Percentiles rank a stretch among this genome's conserved stretches.
These are phyloP conservation scores for Trametes cubensis DNA, from an alignment of 768 basidiomycete species.

Conservation along the genomic window DNA sequence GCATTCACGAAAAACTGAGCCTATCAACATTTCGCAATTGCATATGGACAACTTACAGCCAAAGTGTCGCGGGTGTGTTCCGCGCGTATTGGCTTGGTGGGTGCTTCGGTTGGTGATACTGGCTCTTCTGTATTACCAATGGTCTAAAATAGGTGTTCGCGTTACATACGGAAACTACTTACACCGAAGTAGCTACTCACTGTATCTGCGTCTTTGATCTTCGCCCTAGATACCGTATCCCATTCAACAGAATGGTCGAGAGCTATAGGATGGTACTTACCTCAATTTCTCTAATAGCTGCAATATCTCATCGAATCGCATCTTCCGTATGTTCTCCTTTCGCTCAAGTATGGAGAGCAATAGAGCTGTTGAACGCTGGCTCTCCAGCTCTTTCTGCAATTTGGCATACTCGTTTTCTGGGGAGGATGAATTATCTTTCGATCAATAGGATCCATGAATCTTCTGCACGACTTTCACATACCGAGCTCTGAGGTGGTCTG, in stretches of 20 bases:
- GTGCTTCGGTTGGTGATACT: background rate
- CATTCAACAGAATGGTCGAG: background rate
- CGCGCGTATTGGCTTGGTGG: background rate
- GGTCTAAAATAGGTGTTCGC: too few species aligned
- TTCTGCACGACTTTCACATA: background rate
- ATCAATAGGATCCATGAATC: background rate
- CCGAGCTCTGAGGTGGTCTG: background rate
- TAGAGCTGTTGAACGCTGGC: constrained; percentile 1
- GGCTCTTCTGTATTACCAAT: background rate
- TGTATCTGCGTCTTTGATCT: too few species aligned
- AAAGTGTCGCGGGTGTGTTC: constrained; percentile 21
- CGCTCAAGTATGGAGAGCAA: constrained; percentile 18
- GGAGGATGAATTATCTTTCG: too few species aligned
- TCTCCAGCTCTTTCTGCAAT: constrained; percentile 8
- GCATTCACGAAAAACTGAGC: background rate
- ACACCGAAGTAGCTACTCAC: too few species aligned
- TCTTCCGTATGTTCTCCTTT: constrained; percentile 20
- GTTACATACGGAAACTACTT: too few species aligned
- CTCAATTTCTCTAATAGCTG: constrained; percentile 7
- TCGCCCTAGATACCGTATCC: too few species aligned
- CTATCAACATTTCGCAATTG: background rate
- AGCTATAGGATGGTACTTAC: background rate
- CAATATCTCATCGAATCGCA: constrained; percentile 7
- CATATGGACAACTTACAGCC: constrained; percentile 8
- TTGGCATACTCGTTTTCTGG: constrained; percentile 11